Conservation (phyloP, 75 land plant genomes). For the Sequoiadendron giganteum region DNA sequence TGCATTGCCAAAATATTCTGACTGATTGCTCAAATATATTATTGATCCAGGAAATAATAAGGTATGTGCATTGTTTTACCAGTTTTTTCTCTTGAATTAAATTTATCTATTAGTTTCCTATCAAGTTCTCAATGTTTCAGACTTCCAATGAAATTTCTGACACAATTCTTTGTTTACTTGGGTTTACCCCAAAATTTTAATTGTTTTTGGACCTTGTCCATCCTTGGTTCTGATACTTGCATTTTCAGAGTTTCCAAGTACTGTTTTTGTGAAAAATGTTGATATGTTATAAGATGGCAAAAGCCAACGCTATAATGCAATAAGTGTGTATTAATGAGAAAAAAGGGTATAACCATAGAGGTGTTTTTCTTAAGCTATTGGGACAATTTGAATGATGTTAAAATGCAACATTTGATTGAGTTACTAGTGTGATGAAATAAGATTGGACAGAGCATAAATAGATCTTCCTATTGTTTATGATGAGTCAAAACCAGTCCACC, state of each 20-base stretch:
- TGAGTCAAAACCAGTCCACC: conserved; percentile 78
- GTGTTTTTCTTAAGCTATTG: not conserved
- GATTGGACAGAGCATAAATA: not conserved
- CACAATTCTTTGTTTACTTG: not conserved
- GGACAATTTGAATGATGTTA: not conserved
- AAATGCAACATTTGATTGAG: not conserved
- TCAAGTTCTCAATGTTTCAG: not conserved
- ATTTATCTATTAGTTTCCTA: not conserved
- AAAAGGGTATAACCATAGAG: not conserved
- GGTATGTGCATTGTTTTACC: too few relatives aligned
- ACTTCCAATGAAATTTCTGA: not conserved
- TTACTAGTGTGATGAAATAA: not conserved
- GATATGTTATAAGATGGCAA: not conserved
- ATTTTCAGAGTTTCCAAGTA: not conserved
- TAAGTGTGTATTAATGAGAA: not conserved
- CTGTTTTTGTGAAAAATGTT: too few relatives aligned
- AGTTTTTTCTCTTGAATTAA: not conserved
- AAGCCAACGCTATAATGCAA: not conserved
- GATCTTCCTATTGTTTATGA: not conserved
- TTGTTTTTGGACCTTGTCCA: not conserved
- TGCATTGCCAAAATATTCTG: not conserved
- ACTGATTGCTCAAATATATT: too few relatives aligned
- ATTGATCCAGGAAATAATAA: not conserved
- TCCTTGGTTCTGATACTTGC: not conserved
- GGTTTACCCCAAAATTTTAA: not conserved